Conservation (phyloP, 2,329 filamentous ascomycete species). For the Verticillium tricorpus region DNA sequence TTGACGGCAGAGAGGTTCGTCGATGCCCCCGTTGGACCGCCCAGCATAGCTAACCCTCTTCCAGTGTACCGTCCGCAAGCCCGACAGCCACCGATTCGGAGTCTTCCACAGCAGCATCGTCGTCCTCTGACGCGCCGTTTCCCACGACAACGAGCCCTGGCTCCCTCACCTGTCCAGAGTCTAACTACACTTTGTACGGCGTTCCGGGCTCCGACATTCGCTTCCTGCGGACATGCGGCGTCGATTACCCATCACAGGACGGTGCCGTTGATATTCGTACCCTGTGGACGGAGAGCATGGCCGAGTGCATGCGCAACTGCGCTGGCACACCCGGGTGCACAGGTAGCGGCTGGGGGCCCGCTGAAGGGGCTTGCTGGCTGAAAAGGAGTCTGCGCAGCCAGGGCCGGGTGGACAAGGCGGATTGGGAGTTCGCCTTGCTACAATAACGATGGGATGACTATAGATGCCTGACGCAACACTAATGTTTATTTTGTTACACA, state of each 20-base stretch:
- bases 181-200: slow-evolving; percentile 38
- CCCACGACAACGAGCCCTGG: slow-evolving; percentile 18
- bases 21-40: background rate
- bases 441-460: slow-evolving; percentile 5
- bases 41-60: background rate
- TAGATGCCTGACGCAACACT: background rate
- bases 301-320: slow-evolving; percentile 40
- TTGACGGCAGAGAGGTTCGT: background rate
- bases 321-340: slow-evolving; percentile 33
- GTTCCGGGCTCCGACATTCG: slow-evolving; percentile 33
- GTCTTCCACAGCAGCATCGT: slow-evolving; percentile 12
- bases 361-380: slow-evolving; percentile 40
- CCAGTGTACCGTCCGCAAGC: background rate
- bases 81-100: background rate
- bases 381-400: slow-evolving; percentile 29
- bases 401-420: slow-evolving; percentile 23
- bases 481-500: background rate
- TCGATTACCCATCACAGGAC: slow-evolving; percentile 35
- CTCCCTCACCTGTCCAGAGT: slow-evolving; percentile 32
- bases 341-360: slow-evolving; percentile 39
- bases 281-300: slow-evolving; percentile 31
- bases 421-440: slow-evolving; percentile 40
- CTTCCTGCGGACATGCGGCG: slow-evolving; percentile 40
- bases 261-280: slow-evolving; percentile 29
- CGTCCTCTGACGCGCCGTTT: slow-evolving; percentile 7